phyloP scores from a whole-genome alignment of 176 grass and related monocot species.

The Cenchrus purpureus region DNA sequence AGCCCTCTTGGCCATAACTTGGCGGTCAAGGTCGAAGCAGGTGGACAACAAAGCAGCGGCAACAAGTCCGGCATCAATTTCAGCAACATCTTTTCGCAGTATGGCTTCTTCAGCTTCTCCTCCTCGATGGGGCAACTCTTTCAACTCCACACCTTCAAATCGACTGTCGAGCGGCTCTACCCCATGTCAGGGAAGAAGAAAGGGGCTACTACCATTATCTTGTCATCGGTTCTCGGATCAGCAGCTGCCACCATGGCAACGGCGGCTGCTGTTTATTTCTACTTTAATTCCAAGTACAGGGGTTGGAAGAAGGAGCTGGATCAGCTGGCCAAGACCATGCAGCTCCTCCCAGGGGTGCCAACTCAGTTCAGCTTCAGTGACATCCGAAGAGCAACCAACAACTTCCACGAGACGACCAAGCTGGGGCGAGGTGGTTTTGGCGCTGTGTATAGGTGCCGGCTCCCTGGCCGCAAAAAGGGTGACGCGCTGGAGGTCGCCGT shows the following conservation, averaged over 20 bases:
- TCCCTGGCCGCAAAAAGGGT: background rate
- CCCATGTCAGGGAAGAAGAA: background rate
- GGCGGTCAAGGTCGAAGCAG: background rate
- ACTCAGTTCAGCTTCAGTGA: constrained; percentile 1
- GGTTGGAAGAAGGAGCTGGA: constrained; percentile 20
- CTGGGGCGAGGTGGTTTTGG: constrained; percentile 3
- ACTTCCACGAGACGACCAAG: constrained; percentile 3
- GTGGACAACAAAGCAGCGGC: background rate
- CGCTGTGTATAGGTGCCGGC: background rate
- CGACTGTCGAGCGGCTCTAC: background rate
- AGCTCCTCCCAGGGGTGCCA: background rate
- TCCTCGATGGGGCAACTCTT: background rate
- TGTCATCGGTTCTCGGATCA: background rate
- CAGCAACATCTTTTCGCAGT: background rate
- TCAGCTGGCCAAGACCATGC: constrained; percentile 6
- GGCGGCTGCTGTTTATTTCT: background rate
- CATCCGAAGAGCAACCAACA: constrained; percentile 5
- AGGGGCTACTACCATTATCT: background rate
- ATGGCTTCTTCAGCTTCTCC: background rate
- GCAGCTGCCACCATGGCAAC: background rate
- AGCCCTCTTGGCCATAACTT: background rate
- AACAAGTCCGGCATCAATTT: background rate
- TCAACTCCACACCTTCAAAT: background rate
- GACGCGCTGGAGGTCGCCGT: background rate
- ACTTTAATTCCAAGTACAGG: constrained; percentile 13